Base-by-base conservation (phyloP, 805 yeast species). In the Metschnikowia anglica region DNA sequence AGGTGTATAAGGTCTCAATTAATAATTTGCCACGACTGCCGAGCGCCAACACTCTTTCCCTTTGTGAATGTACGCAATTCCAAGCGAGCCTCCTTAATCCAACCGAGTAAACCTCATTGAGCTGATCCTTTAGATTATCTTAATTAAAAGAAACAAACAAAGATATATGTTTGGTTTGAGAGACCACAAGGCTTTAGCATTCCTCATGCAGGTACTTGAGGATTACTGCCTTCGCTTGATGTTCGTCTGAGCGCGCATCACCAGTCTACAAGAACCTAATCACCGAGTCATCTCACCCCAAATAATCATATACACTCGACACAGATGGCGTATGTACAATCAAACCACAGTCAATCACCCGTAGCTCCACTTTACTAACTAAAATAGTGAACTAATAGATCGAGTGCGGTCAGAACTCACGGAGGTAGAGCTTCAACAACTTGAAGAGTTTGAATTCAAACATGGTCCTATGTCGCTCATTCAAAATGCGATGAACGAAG, bases 381-480 rank as follows among this genome's bases (percentile, higher is more conserved):
- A 2, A 15, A 36, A 12, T 48, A 82, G 86, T 40, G 91, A 85
- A 39, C 70, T 85, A 31, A 66, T 79, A 40, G 85, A 85, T 57
- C 79, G 83, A 48, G 89, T 95, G 20, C 80, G 85, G 51, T 74
- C 86, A 4, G 97, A 90, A 56, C 74, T 91, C 37, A 79, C 89
- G 8, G 88, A 85, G 51, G 75, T 76, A 16, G 97, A 93, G 59
- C 76, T 88, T 23, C 83, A 80, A 39, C 83, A 80, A 53, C 70
- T 90, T 25, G 98, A 91, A 61, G 96, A 90, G 59, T 88, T 82
- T 59, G 97, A 91, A 61, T 86, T 88, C 57, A 73, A 78, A 45
- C 78, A 88, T 65, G 99, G 99, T 0, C 99, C 99, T 11, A 76
- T 93, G 74, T 80, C 91, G 3, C 73, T 93, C 20, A 76, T 93